A percentile compares a stretch with the other conserved stretches of the same genome.
Conservation (phyloP, 129 eudicot genomes). For the Chrysanthemum lavandulifolium region DNA sequence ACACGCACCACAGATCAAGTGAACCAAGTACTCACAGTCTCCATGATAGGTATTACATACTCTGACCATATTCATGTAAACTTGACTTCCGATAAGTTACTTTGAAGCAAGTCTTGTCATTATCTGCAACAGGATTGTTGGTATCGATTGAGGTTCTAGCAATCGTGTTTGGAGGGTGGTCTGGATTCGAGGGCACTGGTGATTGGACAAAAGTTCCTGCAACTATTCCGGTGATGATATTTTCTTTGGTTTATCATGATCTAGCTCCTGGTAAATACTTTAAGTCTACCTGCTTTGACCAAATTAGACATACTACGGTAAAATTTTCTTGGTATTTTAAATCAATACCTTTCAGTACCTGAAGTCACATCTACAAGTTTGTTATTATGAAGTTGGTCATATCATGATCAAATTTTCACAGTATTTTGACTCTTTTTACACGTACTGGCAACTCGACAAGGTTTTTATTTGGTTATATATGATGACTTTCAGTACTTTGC, state of each 20-base stretch:
- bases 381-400: background rate
- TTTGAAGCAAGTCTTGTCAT: slow-evolving; percentile 16
- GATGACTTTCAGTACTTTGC: slow-evolving; percentile 62
- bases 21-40: slow-evolving; percentile 68
- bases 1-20: slow-evolving; percentile 69
- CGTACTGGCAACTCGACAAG: too few species aligned
- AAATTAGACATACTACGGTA: background rate
- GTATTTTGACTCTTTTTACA: too few species aligned
- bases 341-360: slow-evolving; percentile 13
- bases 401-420: background rate
- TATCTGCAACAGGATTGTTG: slow-evolving; percentile 56
- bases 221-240: slow-evolving; percentile 81
- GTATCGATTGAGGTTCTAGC: slow-evolving; percentile 67
- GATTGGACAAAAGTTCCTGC: slow-evolving; percentile 84
- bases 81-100: background rate
- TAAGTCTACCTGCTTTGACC: slow-evolving; percentile 5
- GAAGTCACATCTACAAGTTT: background rate
- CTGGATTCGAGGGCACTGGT: slow-evolving; percentile 53
- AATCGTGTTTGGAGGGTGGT: slow-evolving; percentile 57
- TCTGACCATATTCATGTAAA: background rate
- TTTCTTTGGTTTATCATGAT: slow-evolving; percentile 90
- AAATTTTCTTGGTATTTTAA: background rate
- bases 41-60: slow-evolving; percentile 58
- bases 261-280: slow-evolving; percentile 59
- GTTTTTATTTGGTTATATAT: too few species aligned